Evolutionary conservation across 306 rosid species (phyloP).

Genomic region (Fagus sylvatica): DNA sequence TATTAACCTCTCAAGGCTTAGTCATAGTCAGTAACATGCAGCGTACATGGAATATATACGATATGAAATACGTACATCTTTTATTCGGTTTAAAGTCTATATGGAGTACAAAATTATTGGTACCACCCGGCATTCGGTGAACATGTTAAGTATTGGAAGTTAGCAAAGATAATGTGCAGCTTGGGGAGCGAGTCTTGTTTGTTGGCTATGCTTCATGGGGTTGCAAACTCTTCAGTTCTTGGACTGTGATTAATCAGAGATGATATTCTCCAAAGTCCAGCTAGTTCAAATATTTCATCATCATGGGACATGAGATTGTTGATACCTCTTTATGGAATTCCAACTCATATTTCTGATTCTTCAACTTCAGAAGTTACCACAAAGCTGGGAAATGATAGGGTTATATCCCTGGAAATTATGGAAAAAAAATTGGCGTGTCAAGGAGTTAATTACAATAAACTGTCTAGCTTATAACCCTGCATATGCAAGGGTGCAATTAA

Average conservation of each 20-base stretch:
- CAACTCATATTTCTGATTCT: slow-evolving; percentile 42
- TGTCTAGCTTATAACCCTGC: neutral
- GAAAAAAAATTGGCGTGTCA: slow-evolving; percentile 10
- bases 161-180: neutral
- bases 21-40: too few species aligned
- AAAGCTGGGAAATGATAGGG: slow-evolving; percentile 86
- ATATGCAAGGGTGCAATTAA: too few species aligned
- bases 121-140: slow-evolving; percentile 8
- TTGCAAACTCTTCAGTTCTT: neutral
- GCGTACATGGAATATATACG: too few species aligned
- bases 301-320: slow-evolving; percentile 16
- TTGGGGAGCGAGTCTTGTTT: slow-evolving; percentile 6
- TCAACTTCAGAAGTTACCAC: slow-evolving; percentile 58
- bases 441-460: neutral
- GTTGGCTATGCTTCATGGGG: neutral
- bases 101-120: neutral
- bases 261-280: neutral
- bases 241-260: neutral
- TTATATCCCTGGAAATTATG: slow-evolving; percentile 66
- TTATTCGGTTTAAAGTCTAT: too few species aligned
- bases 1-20: too few species aligned
- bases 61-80: too few species aligned
- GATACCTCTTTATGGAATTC: slow-evolving; percentile 2
- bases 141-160: slow-evolving; percentile 5
- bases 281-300: neutral